phyloP scores from a whole-genome alignment of 768 basidiomycete species.

The Kwoniella sp. region DNA sequence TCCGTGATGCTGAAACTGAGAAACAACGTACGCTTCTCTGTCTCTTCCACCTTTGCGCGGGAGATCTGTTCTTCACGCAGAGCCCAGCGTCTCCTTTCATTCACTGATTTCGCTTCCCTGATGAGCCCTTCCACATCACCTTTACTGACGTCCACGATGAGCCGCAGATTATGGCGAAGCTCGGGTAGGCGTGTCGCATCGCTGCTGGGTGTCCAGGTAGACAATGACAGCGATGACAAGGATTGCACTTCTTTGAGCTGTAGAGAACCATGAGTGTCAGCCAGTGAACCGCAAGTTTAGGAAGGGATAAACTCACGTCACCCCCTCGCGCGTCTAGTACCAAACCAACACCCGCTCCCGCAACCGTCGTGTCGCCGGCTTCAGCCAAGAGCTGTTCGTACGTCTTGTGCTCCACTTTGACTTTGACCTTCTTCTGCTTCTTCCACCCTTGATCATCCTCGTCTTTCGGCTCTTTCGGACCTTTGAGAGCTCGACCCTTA shows the following conservation, averaged over 20 bases:
- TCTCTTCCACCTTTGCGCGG: conserved; percentile 69
- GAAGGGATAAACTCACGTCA: conserved; percentile 63
- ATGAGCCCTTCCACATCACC: conserved; percentile 84
- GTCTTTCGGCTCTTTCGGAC: conserved; percentile 57
- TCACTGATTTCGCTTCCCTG: conserved; percentile 79
- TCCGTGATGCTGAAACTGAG: not conserved
- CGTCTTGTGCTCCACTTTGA: conserved; percentile 87
- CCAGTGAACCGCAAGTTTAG: conserved; percentile 1
- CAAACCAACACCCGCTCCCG: conserved; percentile 66
- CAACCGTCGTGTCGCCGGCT: conserved; percentile 63
- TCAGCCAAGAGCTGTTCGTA: conserved; percentile 95
- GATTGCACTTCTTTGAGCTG: conserved; percentile 87
- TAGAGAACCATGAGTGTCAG: not conserved
- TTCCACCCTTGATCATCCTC: conserved; percentile 79
- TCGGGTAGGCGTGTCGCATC: conserved; percentile 91
- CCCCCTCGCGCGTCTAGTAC: conserved; percentile 95
- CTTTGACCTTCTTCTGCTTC: conserved; percentile 72
- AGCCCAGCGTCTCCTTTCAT: conserved; percentile 75
- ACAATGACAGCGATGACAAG: conserved; percentile 73
- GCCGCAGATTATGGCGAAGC: conserved; percentile 89
- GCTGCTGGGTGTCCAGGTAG: conserved; percentile 76
- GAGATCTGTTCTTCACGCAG: conserved; percentile 70
- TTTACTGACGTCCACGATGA: conserved; percentile 80
- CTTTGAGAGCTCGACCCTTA: conserved; percentile 22
- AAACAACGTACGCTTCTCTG: conserved; percentile 66